phyloP scores from a whole-genome alignment of 257 asterid species.

The Cinchona pubescens region DNA sequence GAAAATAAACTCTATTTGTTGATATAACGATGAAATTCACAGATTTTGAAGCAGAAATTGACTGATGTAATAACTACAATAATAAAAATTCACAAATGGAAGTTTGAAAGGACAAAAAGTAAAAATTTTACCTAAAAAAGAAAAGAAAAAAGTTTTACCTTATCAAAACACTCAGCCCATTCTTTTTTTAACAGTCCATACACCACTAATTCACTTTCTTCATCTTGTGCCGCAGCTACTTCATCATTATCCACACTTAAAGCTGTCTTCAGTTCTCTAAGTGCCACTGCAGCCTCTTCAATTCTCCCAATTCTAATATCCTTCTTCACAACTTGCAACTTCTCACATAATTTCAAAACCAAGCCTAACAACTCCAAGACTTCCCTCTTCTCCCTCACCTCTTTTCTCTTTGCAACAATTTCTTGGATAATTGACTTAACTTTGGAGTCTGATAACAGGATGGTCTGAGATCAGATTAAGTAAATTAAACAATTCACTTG shows the following conservation, averaged over 20 bases:
- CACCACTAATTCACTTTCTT: conserved; percentile 50
- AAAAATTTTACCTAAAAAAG: conserved; percentile 50
- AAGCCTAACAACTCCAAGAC: conserved; percentile 50
- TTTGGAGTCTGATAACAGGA: conserved; percentile 56
- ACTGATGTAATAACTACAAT: background rate
- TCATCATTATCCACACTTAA: conserved; percentile 51
- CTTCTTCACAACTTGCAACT: conserved; percentile 46
- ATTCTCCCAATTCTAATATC: conserved; percentile 50
- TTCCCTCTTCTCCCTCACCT: conserved; percentile 66
- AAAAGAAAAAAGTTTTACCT: conserved; percentile 48
- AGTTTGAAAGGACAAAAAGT: background rate
- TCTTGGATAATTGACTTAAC: conserved; percentile 49
- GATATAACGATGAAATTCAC: background rate
- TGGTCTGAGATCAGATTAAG: conserved; percentile 55
- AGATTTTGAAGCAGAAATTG: background rate
- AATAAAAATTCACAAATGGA: background rate
- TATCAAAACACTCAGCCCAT: conserved; percentile 73
- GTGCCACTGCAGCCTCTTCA: conserved; percentile 63
- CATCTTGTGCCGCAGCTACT: conserved; percentile 25
- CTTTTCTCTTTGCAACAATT: conserved; percentile 58
- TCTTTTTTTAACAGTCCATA: conserved; percentile 59
- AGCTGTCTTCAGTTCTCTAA: conserved; percentile 62
- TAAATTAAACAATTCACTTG: conserved; percentile 38
- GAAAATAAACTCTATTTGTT: background rate
- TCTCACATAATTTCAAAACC: conserved; percentile 53